These are phyloP conservation scores for Pythium vanterpoolii DNA, from an alignment of 352 stramenopile species.

Conservation along the genomic window DNA sequence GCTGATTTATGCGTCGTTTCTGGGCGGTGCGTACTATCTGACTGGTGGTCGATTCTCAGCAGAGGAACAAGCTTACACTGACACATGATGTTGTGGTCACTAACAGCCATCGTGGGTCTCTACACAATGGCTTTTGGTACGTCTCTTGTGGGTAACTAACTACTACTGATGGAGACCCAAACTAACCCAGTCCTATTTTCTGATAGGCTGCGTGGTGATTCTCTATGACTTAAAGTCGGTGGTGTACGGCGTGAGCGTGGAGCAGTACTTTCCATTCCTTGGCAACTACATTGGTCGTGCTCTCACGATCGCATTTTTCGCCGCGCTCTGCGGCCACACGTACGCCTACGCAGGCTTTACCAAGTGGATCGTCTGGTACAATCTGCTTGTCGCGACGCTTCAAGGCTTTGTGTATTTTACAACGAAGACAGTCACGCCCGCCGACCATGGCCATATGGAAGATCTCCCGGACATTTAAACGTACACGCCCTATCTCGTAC, in stretches of 20 bases:
- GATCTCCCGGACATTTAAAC: constrained; percentile 58
- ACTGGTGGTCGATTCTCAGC: neutral
- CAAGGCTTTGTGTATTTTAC: constrained; percentile 84
- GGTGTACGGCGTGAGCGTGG: constrained; percentile 76
- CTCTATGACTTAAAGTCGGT: constrained; percentile 86
- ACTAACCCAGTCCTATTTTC: neutral
- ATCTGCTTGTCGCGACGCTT: constrained; percentile 66
- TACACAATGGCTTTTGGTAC: constrained; percentile 87
- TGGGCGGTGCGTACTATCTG: constrained; percentile 52
- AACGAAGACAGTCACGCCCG: constrained; percentile 64
- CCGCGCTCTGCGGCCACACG: constrained; percentile 65
- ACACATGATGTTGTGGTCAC: constrained; percentile 16
- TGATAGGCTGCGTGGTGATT: constrained; percentile 60
- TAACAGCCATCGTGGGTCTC: constrained; percentile 58
- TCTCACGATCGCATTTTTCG: constrained; percentile 78
- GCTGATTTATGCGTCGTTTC: constrained; percentile 66
- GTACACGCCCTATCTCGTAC: neutral
- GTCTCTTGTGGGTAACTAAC: neutral
- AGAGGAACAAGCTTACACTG: neutral
- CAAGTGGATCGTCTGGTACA: constrained; percentile 71
- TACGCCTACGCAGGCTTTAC: constrained; percentile 70
- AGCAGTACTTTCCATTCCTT: constrained; percentile 84
- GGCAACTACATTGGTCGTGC: constrained; percentile 85
- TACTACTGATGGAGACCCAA: neutral
- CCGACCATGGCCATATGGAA: constrained; percentile 53